phyloP scores from a whole-genome alignment of 495 filamentous ascomycete species.

The Trichoderma erinaceum region DNA sequence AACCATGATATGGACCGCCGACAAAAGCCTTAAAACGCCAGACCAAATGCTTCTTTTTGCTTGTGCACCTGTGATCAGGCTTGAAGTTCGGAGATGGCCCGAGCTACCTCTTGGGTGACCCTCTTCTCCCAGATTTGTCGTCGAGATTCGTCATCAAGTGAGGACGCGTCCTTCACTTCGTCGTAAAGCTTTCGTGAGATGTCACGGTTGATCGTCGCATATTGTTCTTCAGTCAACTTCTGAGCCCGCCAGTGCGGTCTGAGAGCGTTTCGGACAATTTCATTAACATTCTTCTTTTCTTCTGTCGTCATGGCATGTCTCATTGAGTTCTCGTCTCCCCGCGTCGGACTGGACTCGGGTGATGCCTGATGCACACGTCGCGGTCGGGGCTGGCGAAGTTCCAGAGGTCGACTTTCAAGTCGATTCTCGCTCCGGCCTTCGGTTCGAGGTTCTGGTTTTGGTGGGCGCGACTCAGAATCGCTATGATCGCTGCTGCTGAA shows the following conservation, averaged over 20 bases:
- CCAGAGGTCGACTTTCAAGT: slow-evolving; percentile 23
- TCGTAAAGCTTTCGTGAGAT: slow-evolving; percentile 84
- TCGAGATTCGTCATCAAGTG: slow-evolving; percentile 47
- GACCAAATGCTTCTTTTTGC: slow-evolving; percentile 4
- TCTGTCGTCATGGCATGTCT: slow-evolving; percentile 55
- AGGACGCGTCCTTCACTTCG: slow-evolving; percentile 56
- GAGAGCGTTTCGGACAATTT: slow-evolving; percentile 69
- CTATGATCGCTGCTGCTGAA: slow-evolving; percentile 40
- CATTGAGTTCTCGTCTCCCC: slow-evolving; percentile 27
- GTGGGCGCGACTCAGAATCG: slow-evolving; percentile 36
- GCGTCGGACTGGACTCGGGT: slow-evolving; percentile 21
- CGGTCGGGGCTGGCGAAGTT: slow-evolving; percentile 48
- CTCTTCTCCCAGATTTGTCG: slow-evolving; percentile 56
- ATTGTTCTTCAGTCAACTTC: slow-evolving; percentile 72
- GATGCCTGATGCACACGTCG: slow-evolving; percentile 28
- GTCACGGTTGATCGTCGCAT: slow-evolving; percentile 77
- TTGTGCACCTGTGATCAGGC: slow-evolving; percentile 24
- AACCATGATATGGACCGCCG: slow-evolving; percentile 14
- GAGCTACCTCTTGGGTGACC: slow-evolving; percentile 67
- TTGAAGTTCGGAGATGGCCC: slow-evolving; percentile 48
- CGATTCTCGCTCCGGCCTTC: background rate
- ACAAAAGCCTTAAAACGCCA: slow-evolving; percentile 15
- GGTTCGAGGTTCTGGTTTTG: background rate
- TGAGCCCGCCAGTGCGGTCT: slow-evolving; percentile 69
- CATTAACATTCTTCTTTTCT: slow-evolving; percentile 74